Percentiles rank a stretch among this genome's conserved stretches.
phyloP scores from a whole-genome alignment of 2,329 filamentous ascomycete genomes.

The Cladosporium phlei region DNA sequence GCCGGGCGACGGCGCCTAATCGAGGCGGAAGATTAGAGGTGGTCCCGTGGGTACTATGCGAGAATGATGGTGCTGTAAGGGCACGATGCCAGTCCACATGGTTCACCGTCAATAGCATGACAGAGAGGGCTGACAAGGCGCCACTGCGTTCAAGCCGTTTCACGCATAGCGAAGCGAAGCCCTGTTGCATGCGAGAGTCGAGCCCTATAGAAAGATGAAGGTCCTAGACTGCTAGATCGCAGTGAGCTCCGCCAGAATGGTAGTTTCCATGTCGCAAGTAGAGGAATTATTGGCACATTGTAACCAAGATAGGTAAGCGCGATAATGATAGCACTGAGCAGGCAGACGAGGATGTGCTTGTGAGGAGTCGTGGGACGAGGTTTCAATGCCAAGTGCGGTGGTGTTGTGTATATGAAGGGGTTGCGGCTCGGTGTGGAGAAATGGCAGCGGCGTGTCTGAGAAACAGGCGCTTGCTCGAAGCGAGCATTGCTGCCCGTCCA shows the following conservation, averaged over 20 bases:
- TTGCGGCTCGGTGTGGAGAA: too few relatives aligned
- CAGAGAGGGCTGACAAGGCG: neutral
- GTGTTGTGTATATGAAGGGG: slow-evolving; percentile 9
- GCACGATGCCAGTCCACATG: slow-evolving; percentile 11
- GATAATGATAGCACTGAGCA: neutral
- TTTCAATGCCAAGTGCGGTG: slow-evolving; percentile 6
- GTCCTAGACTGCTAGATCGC: neutral
- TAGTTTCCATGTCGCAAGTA: slow-evolving; percentile 11
- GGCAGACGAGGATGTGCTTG: neutral
- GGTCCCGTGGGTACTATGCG: neutral
- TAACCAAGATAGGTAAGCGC: neutral
- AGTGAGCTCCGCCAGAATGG: neutral
- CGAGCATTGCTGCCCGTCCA: slow-evolving; percentile 3
- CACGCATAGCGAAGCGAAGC: slow-evolving; percentile 5
- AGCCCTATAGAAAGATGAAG: neutral
- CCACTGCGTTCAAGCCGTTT: slow-evolving; percentile 7
- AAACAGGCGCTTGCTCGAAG: slow-evolving; percentile 6
- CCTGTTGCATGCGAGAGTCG: neutral
- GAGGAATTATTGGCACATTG: neutral
- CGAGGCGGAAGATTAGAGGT: neutral
- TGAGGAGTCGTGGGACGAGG: too few relatives aligned
- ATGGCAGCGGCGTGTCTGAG: too few relatives aligned
- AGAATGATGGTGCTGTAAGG: neutral
- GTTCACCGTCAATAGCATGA: neutral
- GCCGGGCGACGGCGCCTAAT: slow-evolving; percentile 8